Base-by-base conservation (phyloP, 306 rosid genomes). In the Chamaecrista fasciculata region DNA sequence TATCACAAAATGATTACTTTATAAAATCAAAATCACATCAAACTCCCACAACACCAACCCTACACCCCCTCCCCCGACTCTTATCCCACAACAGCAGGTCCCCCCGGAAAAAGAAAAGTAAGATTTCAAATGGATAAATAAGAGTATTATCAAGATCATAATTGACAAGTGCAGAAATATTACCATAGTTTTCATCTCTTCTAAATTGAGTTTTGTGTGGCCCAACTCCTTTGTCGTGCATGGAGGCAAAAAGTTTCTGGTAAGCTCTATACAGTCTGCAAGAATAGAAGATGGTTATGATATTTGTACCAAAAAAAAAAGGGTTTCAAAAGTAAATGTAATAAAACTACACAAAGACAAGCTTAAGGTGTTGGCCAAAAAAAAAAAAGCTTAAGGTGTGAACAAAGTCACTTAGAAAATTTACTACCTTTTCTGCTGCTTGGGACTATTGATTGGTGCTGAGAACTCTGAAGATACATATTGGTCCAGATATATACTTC, bases 141-240 rank as follows among this genome's bases (percentile, higher is more conserved):
- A 5, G 37, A 55, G 61, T 21, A 20, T 23, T 39, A 39, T 37
- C 50, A 29, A 29, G 42, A 1, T 61, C 46, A 39, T 20, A 61
- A 39, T 11, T 11, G 62, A 15, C 62, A 28, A 9, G 24, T 16
- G 29, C 31, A 26, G 24, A 56, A 20, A 42, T 34, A 50, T 75
- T 89, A 94, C 99, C 99, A 6, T 87, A 88, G 80, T 88, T 83
- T 74, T 94, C 97, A 82, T 94, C 99, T 85, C 99, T 88, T 84
- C 97, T 82, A 73, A 88, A 91, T 71, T 91, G 99, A 66, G 99
- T 94, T 81, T 87, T 91, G 89, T 91, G 95, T 3, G 95, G 96
- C 14, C 97, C 91, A 25, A 82, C 83, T 82, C 91, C 99, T 85
- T 73, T 73, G 29, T 85, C 96, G 61, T 94, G 99, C 99, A 94